Base-by-base conservation (phyloP, 83 land plant genomes). In the Picea mariana region DNA sequence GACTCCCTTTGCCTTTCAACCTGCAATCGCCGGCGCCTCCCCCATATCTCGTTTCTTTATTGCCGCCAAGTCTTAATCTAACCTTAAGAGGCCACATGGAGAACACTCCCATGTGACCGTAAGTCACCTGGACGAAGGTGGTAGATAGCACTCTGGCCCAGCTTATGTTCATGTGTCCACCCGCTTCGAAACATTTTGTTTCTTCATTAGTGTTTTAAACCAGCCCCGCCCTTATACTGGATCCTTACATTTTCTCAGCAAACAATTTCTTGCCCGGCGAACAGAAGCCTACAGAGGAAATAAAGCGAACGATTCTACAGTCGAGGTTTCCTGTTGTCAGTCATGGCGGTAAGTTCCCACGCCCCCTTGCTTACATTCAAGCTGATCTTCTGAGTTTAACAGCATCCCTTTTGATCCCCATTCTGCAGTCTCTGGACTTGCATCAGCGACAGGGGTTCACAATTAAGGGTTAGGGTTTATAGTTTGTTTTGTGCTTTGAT, bases 391-490 rank as follows among this genome's bases (percentile, higher is more conserved):
- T 55, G 58, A 52, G 12, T 2, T 52, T 52, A 52, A 52, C 15
- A 13, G 16, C 59, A 55, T 13, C 15, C 15, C 59, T 55, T 55
- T 55, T 55, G 16, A 55, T 12, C 59, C 21, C 49, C 40, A 38
- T 69, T 69, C 38, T 38, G 75, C 38, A 38, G n/a, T 12, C 15
- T 55, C 59, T 55, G 16, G 59, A 55, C 59, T 55, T 55, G 59
- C 59, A 55, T 55, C 59, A 12, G 15, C 12, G 59, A 55, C 59
- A 55, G 59, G 59, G 59, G 12, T 55, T 13, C 6, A 38, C 18
- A 69, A 38, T 17, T 26, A 69, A 73, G 77, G 77, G 55, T 73
- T 73, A 68, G 78, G 62, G 62, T 82, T 75, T 60, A 75, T 62
- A 27, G 16, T 78, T 78, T 60, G 31, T 78, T 78, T 76, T 62